Conservation (phyloP, 192 early-diverging fungal genomes). For the Dissophora globulifera region DNA sequence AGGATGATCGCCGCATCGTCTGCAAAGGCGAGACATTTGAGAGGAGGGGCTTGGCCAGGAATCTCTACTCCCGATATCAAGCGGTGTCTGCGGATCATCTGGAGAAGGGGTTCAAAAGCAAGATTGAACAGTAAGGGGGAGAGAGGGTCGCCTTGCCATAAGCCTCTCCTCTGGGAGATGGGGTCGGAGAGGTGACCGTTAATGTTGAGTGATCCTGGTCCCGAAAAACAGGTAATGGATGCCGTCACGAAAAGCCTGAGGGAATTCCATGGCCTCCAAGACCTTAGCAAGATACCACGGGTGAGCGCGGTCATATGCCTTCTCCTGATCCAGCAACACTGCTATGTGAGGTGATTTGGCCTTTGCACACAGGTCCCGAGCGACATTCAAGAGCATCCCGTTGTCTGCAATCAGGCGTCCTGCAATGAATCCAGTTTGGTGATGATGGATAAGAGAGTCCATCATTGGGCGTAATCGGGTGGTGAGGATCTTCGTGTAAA, state of each 20-base stretch:
- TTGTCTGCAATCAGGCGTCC: slow-evolving; percentile 29
- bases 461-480: not conserved
- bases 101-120: slow-evolving; percentile 39
- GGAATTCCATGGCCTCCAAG: not conserved
- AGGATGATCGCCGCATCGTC: too few relatives aligned
- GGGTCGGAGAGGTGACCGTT: slow-evolving; percentile 11
- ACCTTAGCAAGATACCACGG: slow-evolving; percentile 6
- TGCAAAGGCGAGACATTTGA: slow-evolving; percentile 30
- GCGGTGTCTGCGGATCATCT: not conserved
- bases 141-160: slow-evolving; percentile 51
- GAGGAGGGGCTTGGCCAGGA: not conserved
- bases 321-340: slow-evolving; percentile 46
- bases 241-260: not conserved
- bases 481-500: slow-evolving; percentile 20
- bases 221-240: slow-evolving; percentile 25
- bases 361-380: not conserved
- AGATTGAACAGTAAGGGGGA: slow-evolving; percentile 42
- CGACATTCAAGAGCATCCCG: not conserved
- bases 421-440: slow-evolving; percentile 22
- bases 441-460: slow-evolving; percentile 1
- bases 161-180: slow-evolving; percentile 23
- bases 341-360: slow-evolving; percentile 3
- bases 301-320: slow-evolving; percentile 46
- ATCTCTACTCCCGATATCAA: not conserved
- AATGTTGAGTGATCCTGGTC: slow-evolving; percentile 26